Conservation (phyloP, 2,329 filamentous ascomycete genomes). For the Xylaria sp. region DNA sequence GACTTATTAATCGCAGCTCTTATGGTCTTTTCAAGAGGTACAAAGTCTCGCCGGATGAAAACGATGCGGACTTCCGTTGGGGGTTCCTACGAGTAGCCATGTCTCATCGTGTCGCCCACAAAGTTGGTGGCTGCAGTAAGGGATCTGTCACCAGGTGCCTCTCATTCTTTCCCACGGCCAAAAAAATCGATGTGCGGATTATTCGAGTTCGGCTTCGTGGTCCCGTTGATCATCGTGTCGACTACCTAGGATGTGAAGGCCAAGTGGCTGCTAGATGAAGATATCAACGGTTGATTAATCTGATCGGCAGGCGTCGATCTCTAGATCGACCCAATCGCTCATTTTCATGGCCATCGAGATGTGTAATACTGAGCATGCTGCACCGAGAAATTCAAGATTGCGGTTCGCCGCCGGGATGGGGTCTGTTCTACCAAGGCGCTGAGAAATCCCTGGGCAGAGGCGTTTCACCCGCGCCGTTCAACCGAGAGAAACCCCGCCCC, state of each 20-base stretch:
- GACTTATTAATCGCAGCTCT: neutral
- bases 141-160: neutral
- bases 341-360: too few species aligned
- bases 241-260: too few species aligned
- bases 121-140: neutral
- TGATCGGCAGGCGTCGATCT: too few species aligned
- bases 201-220: too few species aligned
- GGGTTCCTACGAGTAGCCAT: neutral
- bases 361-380: neutral
- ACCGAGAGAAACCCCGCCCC: slow-evolving; percentile 12
- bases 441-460: slow-evolving; percentile 5
- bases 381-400: neutral
- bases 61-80: neutral
- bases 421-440: neutral
- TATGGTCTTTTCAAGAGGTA: neutral
- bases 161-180: neutral
- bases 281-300: too few species aligned
- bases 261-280: too few species aligned
- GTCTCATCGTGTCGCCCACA: neutral
- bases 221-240: too few species aligned
- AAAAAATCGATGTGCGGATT: too few species aligned
- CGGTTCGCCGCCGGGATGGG: neutral
- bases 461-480: neutral
- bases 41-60: neutral
- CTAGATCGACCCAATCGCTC: too few species aligned